phyloP scores from a whole-genome alignment of 2,329 filamentous ascomycete species.

The Thermochaetoides dissita region DNA sequence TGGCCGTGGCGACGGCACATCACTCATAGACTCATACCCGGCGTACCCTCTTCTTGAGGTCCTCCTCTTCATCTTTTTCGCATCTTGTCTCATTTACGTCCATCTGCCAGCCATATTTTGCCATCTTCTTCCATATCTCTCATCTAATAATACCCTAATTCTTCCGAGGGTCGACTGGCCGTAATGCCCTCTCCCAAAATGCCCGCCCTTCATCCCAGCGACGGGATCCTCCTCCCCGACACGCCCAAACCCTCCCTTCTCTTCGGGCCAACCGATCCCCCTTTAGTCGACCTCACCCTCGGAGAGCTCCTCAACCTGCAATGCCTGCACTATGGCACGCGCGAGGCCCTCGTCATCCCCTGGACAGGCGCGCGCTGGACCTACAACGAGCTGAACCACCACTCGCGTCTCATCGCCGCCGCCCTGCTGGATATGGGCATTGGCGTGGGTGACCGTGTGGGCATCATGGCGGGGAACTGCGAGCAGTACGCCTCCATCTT shows the following conservation, averaged over 20 bases:
- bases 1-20: too few species aligned
- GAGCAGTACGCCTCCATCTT: slow-evolving; percentile 69
- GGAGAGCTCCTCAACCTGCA: slow-evolving; percentile 61
- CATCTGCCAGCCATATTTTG: too few species aligned
- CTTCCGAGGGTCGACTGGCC: too few species aligned
- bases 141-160: too few species aligned
- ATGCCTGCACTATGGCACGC: slow-evolving; percentile 47
- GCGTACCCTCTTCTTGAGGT: too few species aligned
- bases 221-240: slow-evolving; percentile 10
- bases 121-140: too few species aligned
- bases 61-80: too few species aligned
- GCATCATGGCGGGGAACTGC: slow-evolving; percentile 66
- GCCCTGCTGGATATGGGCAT: slow-evolving; percentile 56
- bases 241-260: slow-evolving; percentile 41
- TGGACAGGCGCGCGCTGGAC: slow-evolving; percentile 67
- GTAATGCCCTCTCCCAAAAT: background rate
- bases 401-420: slow-evolving; percentile 47
- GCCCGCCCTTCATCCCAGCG: slow-evolving; percentile 4
- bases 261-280: slow-evolving; percentile 53
- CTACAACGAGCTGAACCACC: slow-evolving; percentile 49
- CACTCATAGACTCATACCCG: too few species aligned
- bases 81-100: too few species aligned
- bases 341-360: slow-evolving; percentile 58
- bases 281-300: slow-evolving; percentile 56
- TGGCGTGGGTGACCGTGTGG: slow-evolving; percentile 53